Evolutionary conservation across 2,329 filamentous ascomycete genomes (phyloP), one percentile per base, ranked within the genome.

Genomic region (Ophiostoma piceae): DNA sequence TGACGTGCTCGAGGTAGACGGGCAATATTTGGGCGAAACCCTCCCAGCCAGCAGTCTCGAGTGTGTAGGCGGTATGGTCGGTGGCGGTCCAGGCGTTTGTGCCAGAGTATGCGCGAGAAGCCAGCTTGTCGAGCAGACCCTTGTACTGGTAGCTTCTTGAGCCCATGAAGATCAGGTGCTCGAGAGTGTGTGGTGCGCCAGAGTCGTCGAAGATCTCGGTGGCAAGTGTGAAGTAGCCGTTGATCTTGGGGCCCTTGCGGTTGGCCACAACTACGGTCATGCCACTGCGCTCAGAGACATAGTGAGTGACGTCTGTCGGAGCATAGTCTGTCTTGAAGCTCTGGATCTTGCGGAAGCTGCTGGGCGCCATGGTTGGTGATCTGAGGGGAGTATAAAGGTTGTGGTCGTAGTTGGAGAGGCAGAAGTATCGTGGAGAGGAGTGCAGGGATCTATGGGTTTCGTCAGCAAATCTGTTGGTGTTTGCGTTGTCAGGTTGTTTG

Each of bases 171-270:
- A 92, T 84, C 16, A 94, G 80, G 78, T 94, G 90, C 79, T 94
- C 90, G n/a, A 94, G 83, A 0, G 91, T 94, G 76, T 94, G 91
- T 5, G 91, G 95, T 16, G 95, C 91, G 57, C 95, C 95, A 12
- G 94, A 98, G 79, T 99, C 93, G 81, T 99, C 95, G 75, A 96
- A 90, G 75, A 99, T 98, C 80, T 99, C 95, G 2, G 95, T 99
- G 43, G 95, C 95, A 68, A 99, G 85, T 43, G 94, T 90, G 79
- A 99, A 99, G 80, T 96, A 97, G 43, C 95, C 95, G 74, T 92
- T 90, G 72, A 97, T 87, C 79, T 97, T 98, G n/a, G 95, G 95
- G 0, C 95, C 94, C 77, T 95, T 88, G 75, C 93, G 90, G 78
- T 98, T 91, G 74, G 96, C 92, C 67, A 97, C 92, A 57, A 97